A percentile compares a stretch with the other conserved stretches of the same genome.
phyloP scores from a whole-genome alignment of 106 monocot genomes.

The Dendrobium nobile region DNA sequence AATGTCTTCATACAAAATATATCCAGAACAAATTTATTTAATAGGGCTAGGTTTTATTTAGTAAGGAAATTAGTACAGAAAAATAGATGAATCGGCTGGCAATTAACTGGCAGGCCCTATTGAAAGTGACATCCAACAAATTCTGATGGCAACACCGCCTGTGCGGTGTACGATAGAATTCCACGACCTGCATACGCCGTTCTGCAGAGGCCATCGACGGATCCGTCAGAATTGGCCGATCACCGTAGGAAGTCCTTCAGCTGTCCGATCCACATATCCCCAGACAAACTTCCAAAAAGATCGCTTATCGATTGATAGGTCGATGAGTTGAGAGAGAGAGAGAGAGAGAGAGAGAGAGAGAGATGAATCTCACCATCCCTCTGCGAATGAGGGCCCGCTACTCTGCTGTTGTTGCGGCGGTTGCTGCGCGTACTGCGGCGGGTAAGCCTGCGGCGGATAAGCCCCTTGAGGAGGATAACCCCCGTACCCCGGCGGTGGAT shows the following conservation, averaged over 20 bases:
- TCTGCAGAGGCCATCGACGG: neutral
- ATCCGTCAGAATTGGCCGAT: neutral
- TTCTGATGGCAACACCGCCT: neutral
- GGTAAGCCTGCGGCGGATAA: conserved; percentile 9
- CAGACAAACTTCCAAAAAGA: neutral
- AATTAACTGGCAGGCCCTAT: neutral
- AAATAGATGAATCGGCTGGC: neutral
- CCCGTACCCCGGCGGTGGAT: conserved; percentile 13
- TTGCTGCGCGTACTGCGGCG: conserved; percentile 42
- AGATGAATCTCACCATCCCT: conserved; percentile 48
- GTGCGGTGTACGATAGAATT: neutral
- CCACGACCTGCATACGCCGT: neutral
- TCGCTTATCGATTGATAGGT: too few relatives aligned
- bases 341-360: too few relatives aligned
- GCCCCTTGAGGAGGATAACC: conserved; percentile 25
- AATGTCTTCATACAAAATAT: neutral
- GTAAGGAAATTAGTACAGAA: neutral
- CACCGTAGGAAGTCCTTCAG: neutral
- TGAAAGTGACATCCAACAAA: neutral
- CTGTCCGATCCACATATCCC: neutral
- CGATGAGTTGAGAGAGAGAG: neutral
- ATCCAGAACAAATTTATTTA: neutral
- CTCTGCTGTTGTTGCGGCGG: conserved; percentile 39
- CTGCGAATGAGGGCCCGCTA: conserved; percentile 38
- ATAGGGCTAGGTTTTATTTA: neutral